Conservation (phyloP, 2,329 filamentous ascomycete genomes). For the Colletotrichum horii region DNA sequence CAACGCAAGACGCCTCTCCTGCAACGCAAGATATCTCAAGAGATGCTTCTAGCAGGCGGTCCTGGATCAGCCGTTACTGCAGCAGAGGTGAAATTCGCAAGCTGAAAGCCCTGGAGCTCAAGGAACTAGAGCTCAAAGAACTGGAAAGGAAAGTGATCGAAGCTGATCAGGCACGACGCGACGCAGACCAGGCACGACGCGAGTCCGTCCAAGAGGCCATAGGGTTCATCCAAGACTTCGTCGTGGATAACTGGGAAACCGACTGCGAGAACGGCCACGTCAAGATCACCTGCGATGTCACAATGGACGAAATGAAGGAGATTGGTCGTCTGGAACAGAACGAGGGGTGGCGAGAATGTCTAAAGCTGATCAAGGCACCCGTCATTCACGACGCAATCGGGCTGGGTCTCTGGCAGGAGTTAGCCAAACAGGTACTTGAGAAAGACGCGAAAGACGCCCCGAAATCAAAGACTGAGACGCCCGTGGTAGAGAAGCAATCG, state of each 20-base stretch:
- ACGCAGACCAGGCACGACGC: not conserved
- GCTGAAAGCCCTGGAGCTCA: not conserved
- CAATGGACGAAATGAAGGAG: not conserved
- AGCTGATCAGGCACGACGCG: not conserved
- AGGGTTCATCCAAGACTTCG: not conserved
- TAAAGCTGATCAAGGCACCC: slow-evolving; percentile 6
- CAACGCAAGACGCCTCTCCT: not conserved
- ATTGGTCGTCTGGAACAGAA: not conserved
- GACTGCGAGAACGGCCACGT: not conserved
- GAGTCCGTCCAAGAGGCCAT: not conserved
- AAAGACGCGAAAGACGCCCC: not conserved
- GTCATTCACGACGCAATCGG: slow-evolving; percentile 15
- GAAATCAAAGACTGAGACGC: not conserved
- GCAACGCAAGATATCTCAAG: not conserved
- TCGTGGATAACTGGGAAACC: not conserved
- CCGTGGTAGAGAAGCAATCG: not conserved
- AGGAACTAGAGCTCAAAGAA: too few species aligned
- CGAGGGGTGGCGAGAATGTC: not conserved
- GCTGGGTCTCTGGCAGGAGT: not conserved
- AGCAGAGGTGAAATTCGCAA: not conserved
- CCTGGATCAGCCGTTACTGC: not conserved
- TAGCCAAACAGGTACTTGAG: not conserved
- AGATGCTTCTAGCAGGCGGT: not conserved
- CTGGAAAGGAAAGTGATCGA: too few species aligned
- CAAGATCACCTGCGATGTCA: slow-evolving; percentile 13